A percentile compares a stretch with the other conserved stretches of the same genome.
Evolutionary conservation across 2,329 filamentous ascomycete species (phyloP).

Genomic region (Tolypocladium capitatum): DNA sequence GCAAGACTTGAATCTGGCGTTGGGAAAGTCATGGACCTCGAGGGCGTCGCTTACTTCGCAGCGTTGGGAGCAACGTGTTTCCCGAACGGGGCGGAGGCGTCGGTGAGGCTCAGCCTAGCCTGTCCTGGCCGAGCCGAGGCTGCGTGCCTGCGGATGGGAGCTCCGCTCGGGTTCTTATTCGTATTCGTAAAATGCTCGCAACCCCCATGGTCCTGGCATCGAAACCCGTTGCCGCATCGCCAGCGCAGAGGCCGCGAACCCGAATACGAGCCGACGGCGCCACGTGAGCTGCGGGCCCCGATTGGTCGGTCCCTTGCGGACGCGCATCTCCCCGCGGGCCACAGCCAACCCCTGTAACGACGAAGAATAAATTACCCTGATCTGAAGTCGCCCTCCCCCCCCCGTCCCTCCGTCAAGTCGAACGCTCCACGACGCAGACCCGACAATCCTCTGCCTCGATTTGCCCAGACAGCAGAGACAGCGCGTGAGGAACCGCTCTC

Average conservation of each 20-base stretch:
- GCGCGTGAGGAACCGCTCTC: not conserved
- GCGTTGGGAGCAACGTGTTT: not conserved
- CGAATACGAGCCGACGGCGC: not conserved
- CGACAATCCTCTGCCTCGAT: not conserved
- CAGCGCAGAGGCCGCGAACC: no score
- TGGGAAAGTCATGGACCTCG: not conserved
- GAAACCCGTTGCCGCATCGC: no score
- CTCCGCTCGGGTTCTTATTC: not conserved
- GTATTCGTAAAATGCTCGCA: no score
- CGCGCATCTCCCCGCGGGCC: not conserved
- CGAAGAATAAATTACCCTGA: not conserved
- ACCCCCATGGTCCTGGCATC: no score
- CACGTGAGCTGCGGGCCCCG: not conserved
- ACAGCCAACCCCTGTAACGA: not conserved
- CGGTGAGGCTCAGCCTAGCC: no score
- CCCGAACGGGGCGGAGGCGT: no score
- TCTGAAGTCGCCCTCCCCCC: not conserved
- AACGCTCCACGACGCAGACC: not conserved
- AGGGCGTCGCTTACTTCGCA: not conserved
- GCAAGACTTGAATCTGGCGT: not conserved
- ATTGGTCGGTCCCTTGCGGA: not conserved
- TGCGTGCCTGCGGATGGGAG: not conserved
- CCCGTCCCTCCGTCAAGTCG: not conserved
- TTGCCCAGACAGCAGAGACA: not conserved
- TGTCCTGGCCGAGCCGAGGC: no score